Percentiles rank a stretch among this genome's conserved stretches.
phyloP scores from a whole-genome alignment of 768 basidiomycete genomes.

The Pilatotrama ljubarskyi region DNA sequence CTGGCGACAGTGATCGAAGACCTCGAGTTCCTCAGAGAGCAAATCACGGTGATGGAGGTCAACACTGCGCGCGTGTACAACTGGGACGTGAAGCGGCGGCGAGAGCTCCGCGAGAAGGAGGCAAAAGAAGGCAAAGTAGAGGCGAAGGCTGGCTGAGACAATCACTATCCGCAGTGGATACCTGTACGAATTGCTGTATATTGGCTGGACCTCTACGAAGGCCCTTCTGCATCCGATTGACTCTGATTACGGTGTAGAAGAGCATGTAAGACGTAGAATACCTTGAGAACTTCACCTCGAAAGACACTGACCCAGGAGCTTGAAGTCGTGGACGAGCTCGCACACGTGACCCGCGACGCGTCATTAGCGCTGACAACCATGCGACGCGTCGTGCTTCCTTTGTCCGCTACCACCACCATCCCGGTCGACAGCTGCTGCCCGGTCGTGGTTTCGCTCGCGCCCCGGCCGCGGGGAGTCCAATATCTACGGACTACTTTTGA shows the following conservation, averaged over 20 bases:
- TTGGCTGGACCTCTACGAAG: background rate
- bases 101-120: slow-evolving; percentile 53
- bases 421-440: too few relatives aligned
- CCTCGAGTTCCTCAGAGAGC: slow-evolving; percentile 90
- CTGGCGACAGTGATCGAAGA: slow-evolving; percentile 78
- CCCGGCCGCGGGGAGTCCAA: background rate
- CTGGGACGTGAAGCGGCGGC: slow-evolving; percentile 86
- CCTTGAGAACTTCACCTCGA: too few relatives aligned
- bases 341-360: slow-evolving; percentile 14
- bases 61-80: slow-evolving; percentile 97
- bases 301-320: background rate
- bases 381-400: background rate
- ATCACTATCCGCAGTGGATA: too few relatives aligned
- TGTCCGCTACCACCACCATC: slow-evolving; percentile 3
- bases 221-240: too few relatives aligned
- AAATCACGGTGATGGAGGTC: slow-evolving; percentile 93
- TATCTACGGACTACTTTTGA: background rate
- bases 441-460: background rate
- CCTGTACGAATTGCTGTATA: background rate
- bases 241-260: too few relatives aligned
- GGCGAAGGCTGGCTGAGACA: background rate
- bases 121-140: slow-evolving; percentile 23
- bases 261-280: too few relatives aligned
- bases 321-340: background rate
- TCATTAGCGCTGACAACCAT: background rate